These are phyloP conservation scores for Kwoniella pini DNA, from an alignment of 768 basidiomycete species.

Conservation along the genomic window DNA sequence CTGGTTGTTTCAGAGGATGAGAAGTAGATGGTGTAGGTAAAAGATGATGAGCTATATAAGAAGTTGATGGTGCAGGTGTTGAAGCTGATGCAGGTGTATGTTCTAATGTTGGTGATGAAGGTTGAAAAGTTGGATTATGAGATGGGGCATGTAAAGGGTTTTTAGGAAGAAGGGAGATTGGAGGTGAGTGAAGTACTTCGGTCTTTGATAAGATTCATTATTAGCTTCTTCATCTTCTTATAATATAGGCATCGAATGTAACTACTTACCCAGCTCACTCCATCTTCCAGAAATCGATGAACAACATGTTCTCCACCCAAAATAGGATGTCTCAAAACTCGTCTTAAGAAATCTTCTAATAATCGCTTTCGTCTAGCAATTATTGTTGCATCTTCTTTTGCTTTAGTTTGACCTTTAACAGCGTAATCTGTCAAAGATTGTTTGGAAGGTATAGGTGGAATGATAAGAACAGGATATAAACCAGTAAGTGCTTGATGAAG, in stretches of 20 bases:
- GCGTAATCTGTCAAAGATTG: constrained; percentile 95
- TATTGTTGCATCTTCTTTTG: constrained; percentile 90
- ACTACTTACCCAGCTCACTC: constrained; percentile 85
- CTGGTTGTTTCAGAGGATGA: constrained; percentile 85
- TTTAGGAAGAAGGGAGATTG: constrained; percentile 86
- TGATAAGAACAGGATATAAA: constrained; percentile 92
- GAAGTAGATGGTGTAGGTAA: constrained; percentile 87
- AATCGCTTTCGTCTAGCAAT: constrained; percentile 90
- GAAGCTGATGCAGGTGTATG: constrained; percentile 16
- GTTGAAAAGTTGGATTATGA: constrained; percentile 74
- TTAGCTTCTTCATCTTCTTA: too few relatives aligned
- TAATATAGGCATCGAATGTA: too few relatives aligned
- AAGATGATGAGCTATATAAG: constrained; percentile 54
- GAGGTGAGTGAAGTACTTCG: constrained; percentile 90
- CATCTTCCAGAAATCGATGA: constrained; percentile 91
- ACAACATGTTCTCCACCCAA: constrained; percentile 94
- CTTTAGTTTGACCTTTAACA: constrained; percentile 76
- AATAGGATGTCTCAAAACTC: constrained; percentile 87
- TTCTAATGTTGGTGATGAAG: constrained; percentile 26
- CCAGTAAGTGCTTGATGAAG: constrained; percentile 77
- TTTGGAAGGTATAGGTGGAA: constrained; percentile 97
- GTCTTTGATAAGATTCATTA: constrained; percentile 63
- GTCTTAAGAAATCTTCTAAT: constrained; percentile 91
- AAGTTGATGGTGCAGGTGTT: constrained; percentile 1
- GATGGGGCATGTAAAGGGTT: constrained; percentile 94